These are phyloP conservation scores for Didymella keratinophila DNA, from an alignment of 2,329 filamentous ascomycete genomes.

Conservation along the genomic window DNA sequence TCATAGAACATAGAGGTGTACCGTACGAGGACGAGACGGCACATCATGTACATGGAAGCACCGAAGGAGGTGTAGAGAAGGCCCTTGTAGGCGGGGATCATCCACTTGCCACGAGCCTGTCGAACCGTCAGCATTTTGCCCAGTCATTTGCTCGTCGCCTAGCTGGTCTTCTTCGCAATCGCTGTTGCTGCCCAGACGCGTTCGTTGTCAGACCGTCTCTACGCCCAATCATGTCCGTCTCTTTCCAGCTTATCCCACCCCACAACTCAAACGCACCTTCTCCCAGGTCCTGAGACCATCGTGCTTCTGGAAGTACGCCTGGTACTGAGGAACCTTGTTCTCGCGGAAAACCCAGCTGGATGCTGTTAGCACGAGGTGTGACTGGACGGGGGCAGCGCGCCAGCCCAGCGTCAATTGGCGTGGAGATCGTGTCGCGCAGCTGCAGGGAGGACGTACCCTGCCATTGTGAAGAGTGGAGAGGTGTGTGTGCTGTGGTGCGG, in stretches of 20 bases:
- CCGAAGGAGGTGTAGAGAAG: slow-evolving; percentile 68
- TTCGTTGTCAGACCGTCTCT: background rate
- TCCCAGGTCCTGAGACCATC: slow-evolving; percentile 77
- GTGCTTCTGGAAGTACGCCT: slow-evolving; percentile 77
- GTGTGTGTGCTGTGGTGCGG: slow-evolving; percentile 35
- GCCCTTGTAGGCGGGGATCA: slow-evolving; percentile 74
- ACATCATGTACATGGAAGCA: slow-evolving; percentile 76
- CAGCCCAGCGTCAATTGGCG: slow-evolving; percentile 19
- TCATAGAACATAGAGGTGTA: too few species aligned
- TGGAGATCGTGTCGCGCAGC: slow-evolving; percentile 14
- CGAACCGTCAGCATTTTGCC: slow-evolving; percentile 25
- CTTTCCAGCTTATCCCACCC: slow-evolving; percentile 12
- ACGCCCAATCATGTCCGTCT: slow-evolving; percentile 20
- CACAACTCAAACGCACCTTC: slow-evolving; percentile 67
- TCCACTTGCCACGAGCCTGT: slow-evolving; percentile 69
- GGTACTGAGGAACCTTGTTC: slow-evolving; percentile 79
- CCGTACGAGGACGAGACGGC: slow-evolving; percentile 69
- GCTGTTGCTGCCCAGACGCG: slow-evolving; percentile 5
- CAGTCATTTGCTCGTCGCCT: background rate
- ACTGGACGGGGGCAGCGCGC: slow-evolving; percentile 20
- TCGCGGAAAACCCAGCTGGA: slow-evolving; percentile 67
- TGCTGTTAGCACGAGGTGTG: slow-evolving; percentile 41
- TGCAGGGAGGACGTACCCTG: slow-evolving; percentile 50
- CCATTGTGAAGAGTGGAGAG: slow-evolving; percentile 53
- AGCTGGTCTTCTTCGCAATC: background rate